These are phyloP conservation scores for Picea sitchensis DNA, from an alignment of 75 land plant genomes.

Conservation along the genomic window DNA sequence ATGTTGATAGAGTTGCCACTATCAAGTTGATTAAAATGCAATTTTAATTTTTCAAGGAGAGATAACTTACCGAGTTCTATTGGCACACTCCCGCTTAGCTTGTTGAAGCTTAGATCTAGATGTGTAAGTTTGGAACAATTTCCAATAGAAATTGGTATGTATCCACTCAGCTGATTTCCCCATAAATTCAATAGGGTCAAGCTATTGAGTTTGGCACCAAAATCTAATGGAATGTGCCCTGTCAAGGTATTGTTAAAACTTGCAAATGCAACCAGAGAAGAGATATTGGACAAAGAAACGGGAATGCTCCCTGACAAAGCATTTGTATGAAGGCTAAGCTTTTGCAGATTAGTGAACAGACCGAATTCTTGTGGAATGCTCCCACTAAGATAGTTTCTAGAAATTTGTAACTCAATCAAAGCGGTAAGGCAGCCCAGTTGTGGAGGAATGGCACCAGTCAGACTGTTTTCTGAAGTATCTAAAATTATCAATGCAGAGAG, in stretches of 20 bases:
- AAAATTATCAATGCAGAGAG: slow-evolving; percentile 29
- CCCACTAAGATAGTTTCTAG: no score
- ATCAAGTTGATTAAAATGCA: no score
- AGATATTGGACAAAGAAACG: slow-evolving; percentile 27
- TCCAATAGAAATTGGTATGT: no score
- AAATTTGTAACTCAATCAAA: neutral
- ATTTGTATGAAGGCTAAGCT: slow-evolving; percentile 36
- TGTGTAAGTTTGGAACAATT: neutral
- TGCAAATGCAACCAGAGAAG: slow-evolving; percentile 21
- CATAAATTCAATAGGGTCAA: slow-evolving; percentile 47
- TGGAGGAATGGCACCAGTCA: slow-evolving; percentile 51
- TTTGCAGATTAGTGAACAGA: slow-evolving; percentile 20
- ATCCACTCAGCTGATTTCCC: slow-evolving; percentile 27
- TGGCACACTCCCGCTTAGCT: slow-evolving; percentile 45
- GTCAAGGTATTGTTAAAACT: no score
- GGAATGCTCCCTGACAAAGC: slow-evolving; percentile 58
- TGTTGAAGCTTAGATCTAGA: slow-evolving; percentile 35
- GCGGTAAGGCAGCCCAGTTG: slow-evolving; percentile 29
- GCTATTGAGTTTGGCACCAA: slow-evolving; percentile 32
- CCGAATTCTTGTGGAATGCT: no score
- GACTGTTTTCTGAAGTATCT: slow-evolving; percentile 35
- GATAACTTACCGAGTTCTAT: no score
- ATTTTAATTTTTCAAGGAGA: no score
- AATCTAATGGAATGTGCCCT: slow-evolving; percentile 16
- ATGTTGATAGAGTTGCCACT: no score